phyloP scores from a whole-genome alignment of 306 rosid genomes.

The Malus fusca region DNA sequence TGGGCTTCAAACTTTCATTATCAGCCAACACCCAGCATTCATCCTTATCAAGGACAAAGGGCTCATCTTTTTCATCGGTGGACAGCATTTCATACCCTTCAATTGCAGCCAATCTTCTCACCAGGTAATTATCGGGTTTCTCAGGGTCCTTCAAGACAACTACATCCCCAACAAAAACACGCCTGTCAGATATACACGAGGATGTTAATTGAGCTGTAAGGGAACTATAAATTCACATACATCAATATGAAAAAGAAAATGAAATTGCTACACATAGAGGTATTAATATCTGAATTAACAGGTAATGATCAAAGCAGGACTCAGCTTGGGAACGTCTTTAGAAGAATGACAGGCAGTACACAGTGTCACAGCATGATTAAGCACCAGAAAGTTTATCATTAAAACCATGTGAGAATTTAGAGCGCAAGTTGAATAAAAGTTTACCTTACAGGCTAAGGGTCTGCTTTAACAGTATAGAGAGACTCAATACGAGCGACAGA shows the following conservation, averaged over 20 bases:
- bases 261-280: neutral
- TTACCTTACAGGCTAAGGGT: neutral
- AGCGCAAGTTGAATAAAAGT: neutral
- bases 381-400: neutral
- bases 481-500: neutral
- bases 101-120: slow-evolving; percentile 82
- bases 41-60: slow-evolving; percentile 69
- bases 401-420: neutral
- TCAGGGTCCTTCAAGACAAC: slow-evolving; percentile 82
- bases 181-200: slow-evolving; percentile 48
- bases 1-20: slow-evolving; percentile 66
- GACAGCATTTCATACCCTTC: slow-evolving; percentile 94
- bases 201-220: neutral
- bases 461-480: neutral
- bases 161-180: slow-evolving; percentile 88
- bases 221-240: neutral
- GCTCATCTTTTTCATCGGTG: slow-evolving; percentile 66
- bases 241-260: neutral
- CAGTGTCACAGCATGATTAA: neutral
- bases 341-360: neutral
- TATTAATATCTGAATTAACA: neutral
- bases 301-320: neutral
- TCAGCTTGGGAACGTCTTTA: neutral
- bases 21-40: slow-evolving; percentile 95
- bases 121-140: slow-evolving; percentile 48